Evolutionary conservation across 1,284 basidiomycete genomes (phyloP).

Genomic region (Rugosomyces carneus): DNA sequence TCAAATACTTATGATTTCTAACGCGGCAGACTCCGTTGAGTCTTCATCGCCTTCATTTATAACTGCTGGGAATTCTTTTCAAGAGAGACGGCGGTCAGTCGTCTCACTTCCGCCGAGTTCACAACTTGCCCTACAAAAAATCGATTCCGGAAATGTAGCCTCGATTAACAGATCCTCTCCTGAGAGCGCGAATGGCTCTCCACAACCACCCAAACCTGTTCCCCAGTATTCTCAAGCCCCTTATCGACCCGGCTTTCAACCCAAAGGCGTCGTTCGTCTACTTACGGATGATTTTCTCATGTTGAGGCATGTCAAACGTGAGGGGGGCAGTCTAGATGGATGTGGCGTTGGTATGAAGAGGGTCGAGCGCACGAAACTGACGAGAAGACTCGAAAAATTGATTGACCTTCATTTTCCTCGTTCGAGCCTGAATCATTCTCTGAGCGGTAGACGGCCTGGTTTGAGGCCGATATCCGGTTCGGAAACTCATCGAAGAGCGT

Average conservation of each 20-base stretch:
- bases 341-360: constrained; percentile 29
- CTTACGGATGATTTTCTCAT: constrained; percentile 77
- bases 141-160: constrained; percentile 13
- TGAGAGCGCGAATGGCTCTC: not conserved
- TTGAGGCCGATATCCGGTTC: not conserved
- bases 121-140: constrained; percentile 19
- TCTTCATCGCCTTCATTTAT: not conserved
- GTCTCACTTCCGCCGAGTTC: not conserved
- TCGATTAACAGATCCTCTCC: constrained; percentile 10
- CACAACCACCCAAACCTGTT: constrained; percentile 1
- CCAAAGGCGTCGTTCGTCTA: constrained; percentile 61
- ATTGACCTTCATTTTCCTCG: constrained; percentile 76
- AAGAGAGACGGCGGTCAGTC: not conserved
- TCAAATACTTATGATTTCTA: not conserved
- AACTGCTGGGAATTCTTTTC: not conserved
- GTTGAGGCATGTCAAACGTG: constrained; percentile 46
- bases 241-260: constrained; percentile 80
- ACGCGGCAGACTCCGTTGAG: not conserved
- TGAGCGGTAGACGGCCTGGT: constrained; percentile 13
- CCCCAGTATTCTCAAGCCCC: constrained; percentile 34
- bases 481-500: constrained; percentile 31
- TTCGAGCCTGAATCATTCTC: constrained; percentile 10
- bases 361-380: constrained; percentile 75
- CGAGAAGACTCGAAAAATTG: constrained; percentile 80
- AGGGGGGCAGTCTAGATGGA: constrained; percentile 37